These are phyloP conservation scores for Cladophialophora psammophila DNA, from an alignment of 2,329 filamentous ascomycete genomes.

Conservation along the genomic window DNA sequence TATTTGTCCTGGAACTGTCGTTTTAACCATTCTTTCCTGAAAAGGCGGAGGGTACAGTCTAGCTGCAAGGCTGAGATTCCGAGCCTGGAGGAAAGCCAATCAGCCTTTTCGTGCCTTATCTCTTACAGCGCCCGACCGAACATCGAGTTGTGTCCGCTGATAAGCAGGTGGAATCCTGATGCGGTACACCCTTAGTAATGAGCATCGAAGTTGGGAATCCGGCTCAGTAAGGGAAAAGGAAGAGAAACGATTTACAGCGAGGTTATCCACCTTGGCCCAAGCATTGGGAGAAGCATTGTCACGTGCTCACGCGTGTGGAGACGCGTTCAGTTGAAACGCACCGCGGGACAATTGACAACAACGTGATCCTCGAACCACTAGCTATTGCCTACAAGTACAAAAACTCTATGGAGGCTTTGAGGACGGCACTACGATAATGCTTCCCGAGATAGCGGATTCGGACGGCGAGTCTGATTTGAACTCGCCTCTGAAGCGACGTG, in stretches of 20 bases:
- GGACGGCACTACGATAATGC: constrained; percentile 26
- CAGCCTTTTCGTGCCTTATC: background rate
- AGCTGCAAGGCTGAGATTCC: background rate
- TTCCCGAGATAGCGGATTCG: constrained; percentile 40
- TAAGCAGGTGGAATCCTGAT: background rate
- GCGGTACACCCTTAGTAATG: background rate
- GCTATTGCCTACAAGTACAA: background rate
- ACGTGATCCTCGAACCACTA: background rate
- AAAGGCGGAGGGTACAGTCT: background rate
- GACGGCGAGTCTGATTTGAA: constrained; percentile 38
- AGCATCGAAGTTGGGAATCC: too few relatives aligned
- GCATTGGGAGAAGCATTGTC: background rate
- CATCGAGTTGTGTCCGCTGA: background rate
- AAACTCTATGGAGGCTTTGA: constrained; percentile 7
- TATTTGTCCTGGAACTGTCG: background rate
- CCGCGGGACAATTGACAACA: background rate
- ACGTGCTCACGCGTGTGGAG: background rate
- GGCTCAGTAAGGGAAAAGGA: too few relatives aligned
- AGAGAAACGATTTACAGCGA: too few relatives aligned
- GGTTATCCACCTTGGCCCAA: too few relatives aligned
- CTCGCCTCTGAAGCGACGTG: constrained; percentile 21
- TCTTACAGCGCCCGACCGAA: background rate
- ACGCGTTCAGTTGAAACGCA: background rate
- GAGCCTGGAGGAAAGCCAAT: background rate
- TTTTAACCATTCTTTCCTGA: background rate